Percentiles rank a stretch among this genome's conserved stretches.
Conservation (phyloP, 352 stramenopile genomes). For the Aphanomyces stellatus region DNA sequence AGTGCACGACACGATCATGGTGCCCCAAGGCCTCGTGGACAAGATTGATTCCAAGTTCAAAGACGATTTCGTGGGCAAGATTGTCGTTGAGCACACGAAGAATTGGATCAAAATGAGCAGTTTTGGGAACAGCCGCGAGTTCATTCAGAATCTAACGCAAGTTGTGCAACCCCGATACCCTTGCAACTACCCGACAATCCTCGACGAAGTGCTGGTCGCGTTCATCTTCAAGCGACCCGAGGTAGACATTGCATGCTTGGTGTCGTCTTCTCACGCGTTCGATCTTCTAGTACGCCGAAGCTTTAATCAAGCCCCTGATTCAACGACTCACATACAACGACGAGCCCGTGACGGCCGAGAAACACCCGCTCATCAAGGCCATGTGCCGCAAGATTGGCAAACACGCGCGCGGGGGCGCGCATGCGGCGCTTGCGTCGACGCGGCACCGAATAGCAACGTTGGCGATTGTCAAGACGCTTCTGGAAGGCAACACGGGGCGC, state of each 20-base stretch:
- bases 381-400: conserved; percentile 38
- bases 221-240: conserved; percentile 77
- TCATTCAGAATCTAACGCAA: conserved; percentile 57
- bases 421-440: conserved; percentile 18
- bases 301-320: conserved; percentile 54
- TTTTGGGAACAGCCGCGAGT: conserved; percentile 43
- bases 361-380: conserved; percentile 60
- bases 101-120: conserved; percentile 62
- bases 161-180: conserved; percentile 76
- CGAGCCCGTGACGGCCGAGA: conserved; percentile 44
- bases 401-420: not conserved
- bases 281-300: conserved; percentile 27
- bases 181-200: conserved; percentile 65
- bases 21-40: conserved; percentile 76
- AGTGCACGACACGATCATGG: conserved; percentile 36
- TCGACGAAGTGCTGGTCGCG: conserved; percentile 66
- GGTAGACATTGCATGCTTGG: conserved; percentile 11
- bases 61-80: conserved; percentile 31
- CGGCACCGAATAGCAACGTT: conserved; percentile 59
- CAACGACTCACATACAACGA: conserved; percentile 58
- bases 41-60: conserved; percentile 62
- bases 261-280: not conserved
- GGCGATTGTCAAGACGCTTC: conserved; percentile 59
- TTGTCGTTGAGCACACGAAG: conserved; percentile 55
- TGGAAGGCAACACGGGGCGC: conserved; percentile 67